Percentiles rank a stretch among this genome's conserved stretches.
phyloP scores from a whole-genome alignment of 2,329 filamentous ascomycete genomes.

The Colletotrichum tropicicola region DNA sequence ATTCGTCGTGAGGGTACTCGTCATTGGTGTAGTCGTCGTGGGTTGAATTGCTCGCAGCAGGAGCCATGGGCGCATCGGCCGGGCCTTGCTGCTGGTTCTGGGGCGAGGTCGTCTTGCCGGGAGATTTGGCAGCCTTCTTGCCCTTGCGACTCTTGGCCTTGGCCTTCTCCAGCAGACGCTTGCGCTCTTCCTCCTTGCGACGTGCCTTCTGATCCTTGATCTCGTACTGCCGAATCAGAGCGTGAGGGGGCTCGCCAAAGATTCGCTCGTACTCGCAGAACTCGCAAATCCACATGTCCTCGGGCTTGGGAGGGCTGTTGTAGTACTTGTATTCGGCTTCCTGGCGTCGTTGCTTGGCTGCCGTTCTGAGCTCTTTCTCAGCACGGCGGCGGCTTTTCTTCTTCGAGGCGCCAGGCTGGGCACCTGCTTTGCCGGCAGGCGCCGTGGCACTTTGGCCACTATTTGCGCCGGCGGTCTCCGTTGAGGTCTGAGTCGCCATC shows the following conservation, averaged over 20 bases:
- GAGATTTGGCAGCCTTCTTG: constrained; percentile 80
- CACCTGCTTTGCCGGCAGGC: constrained; percentile 47
- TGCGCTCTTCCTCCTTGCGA: constrained; percentile 86
- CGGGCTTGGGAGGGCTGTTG: constrained; percentile 72
- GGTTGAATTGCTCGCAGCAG: constrained; percentile 44
- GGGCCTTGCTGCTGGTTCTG: constrained; percentile 35
- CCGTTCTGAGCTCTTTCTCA: constrained; percentile 76
- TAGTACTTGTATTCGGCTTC: constrained; percentile 81
- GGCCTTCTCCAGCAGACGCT: constrained; percentile 86
- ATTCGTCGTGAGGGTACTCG: constrained; percentile 33
- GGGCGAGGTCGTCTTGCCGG: constrained; percentile 50
- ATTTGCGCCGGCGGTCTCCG: background rate
- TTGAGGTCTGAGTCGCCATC: constrained; percentile 30
- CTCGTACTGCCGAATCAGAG: constrained; percentile 91
- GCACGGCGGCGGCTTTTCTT: constrained; percentile 74
- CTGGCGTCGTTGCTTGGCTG: constrained; percentile 80
- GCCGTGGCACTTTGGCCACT: background rate
- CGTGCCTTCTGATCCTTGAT: constrained; percentile 90
- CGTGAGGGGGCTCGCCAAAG: constrained; percentile 86
- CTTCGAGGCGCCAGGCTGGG: constrained; percentile 51
- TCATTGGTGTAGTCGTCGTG: constrained; percentile 49
- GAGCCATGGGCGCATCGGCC: constrained; percentile 33
- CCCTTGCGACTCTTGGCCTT: constrained; percentile 93
- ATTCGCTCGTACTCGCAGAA: constrained; percentile 99
- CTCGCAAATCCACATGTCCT: constrained; percentile 94